These are phyloP conservation scores for Arachis stenosperma DNA, from an alignment of 306 rosid genomes.

Conservation along the genomic window DNA sequence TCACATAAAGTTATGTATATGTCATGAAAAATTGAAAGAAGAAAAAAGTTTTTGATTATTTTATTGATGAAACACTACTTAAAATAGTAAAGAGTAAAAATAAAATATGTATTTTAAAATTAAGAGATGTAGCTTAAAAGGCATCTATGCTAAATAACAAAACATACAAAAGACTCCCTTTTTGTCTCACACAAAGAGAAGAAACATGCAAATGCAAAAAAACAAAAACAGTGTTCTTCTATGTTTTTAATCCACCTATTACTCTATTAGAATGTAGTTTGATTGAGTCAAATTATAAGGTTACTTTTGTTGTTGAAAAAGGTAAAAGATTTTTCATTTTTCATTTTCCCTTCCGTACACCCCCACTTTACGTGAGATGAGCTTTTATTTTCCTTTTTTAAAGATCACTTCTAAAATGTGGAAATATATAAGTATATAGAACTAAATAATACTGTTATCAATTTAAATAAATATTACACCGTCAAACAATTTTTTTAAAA, in stretches of 20 bases:
- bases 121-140: conserved; percentile 3
- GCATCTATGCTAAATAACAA: not conserved
- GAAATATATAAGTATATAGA: too few species aligned
- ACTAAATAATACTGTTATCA: too few species aligned
- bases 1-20: not conserved
- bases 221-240: not conserved
- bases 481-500: too few species aligned
- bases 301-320: not conserved
- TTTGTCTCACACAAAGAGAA: not conserved
- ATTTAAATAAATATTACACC: too few species aligned
- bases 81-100: not conserved
- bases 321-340: too few species aligned
- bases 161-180: not conserved
- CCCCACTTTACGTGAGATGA: too few species aligned
- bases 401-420: too few species aligned
- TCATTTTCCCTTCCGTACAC: too few species aligned
- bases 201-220: not conserved
- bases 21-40: not conserved
- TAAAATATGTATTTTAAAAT: not conserved
- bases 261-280: not conserved
- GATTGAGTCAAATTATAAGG: not conserved
- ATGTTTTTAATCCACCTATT: too few species aligned
- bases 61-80: not conserved
- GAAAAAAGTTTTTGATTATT: not conserved
- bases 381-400: too few species aligned